Base-by-base conservation (phyloP, 192 early-diverging fungal species). In the Rhizophagus prolifer region DNA sequence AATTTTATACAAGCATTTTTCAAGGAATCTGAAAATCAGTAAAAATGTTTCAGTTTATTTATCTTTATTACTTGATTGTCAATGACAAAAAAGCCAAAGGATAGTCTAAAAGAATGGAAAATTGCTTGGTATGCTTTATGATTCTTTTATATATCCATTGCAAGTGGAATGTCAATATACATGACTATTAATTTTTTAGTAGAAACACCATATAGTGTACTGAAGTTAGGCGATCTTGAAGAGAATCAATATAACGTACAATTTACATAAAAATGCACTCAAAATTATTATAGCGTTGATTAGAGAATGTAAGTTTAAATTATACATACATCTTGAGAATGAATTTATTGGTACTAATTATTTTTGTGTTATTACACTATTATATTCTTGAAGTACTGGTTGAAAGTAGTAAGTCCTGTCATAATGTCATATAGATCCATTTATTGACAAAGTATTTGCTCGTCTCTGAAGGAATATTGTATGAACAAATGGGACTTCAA, bases 161-260 rank as follows among this genome's bases (percentile, higher is more conserved):
- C 21, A 63, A 68, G 25, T 26, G 28, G 34, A 68, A 68, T 23
- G 12, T 70, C n/a, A n/a, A n/a, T n/a, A n/a, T n/a, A n/a, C n/a
- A n/a, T n/a, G n/a, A n/a, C n/a, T n/a, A n/a, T n/a, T n/a, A n/a
- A n/a, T n/a, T n/a, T n/a, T n/a, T n/a, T n/a, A n/a, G n/a, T n/a
- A n/a, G 21, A 74, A 63, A 60, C 72, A 5, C 72, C 72, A 63
- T n/a, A n/a, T n/a, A n/a, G n/a, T n/a, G n/a, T n/a, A n/a, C n/a
- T n/a, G 16, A 74, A 60, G 28, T 74, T 60, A 74, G 60, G 60
- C 3, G 72, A 74, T 10, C 61, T 74, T 9, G 41, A 28, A 62
- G 72, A 74, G 44, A 74, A 74, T 63, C 72, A 74, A n/a, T n/a
- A n/a, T n/a, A n/a, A n/a, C n/a, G n/a, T n/a, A n/a, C 72, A 74